These are phyloP conservation scores for Cryphonectria radicalis DNA, from an alignment of 2,329 filamentous ascomycete genomes.

Conservation along the genomic window DNA sequence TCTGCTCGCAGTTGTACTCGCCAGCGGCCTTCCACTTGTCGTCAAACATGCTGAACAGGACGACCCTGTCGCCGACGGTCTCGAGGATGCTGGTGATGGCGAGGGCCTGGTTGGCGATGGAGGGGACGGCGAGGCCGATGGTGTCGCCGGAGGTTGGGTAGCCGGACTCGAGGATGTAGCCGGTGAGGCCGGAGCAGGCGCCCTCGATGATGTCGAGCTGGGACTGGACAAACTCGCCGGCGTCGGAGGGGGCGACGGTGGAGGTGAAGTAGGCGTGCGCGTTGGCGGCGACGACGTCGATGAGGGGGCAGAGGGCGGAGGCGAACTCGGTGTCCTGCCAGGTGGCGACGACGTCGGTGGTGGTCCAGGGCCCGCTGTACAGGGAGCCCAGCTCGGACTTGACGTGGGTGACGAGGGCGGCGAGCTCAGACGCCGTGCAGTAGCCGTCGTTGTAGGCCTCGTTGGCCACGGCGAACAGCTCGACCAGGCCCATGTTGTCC, in stretches of 20 bases:
- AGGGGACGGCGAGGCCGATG: conserved; percentile 76
- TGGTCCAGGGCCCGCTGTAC: conserved; percentile 78
- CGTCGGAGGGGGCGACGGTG: conserved; percentile 62
- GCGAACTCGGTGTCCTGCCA: conserved; percentile 68
- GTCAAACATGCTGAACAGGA: conserved; percentile 81
- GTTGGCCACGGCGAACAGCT: conserved; percentile 86
- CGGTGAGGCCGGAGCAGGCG: conserved; percentile 72
- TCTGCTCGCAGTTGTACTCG: conserved; percentile 74
- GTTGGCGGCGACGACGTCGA: conserved; percentile 85
- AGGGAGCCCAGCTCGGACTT: conserved; percentile 67
- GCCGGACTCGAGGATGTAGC: conserved; percentile 86
- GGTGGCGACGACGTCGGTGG: conserved; percentile 81
- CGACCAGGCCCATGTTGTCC: conserved; percentile 74
- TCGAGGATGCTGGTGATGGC: conserved; percentile 75
- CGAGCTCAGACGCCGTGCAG: conserved; percentile 67
- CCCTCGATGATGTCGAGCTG: conserved; percentile 73
- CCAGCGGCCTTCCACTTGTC: conserved; percentile 82
- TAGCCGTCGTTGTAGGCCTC: conserved; percentile 81
- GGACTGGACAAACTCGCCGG: conserved; percentile 75
- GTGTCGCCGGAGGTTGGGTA: conserved; percentile 75
- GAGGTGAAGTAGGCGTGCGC: conserved; percentile 95
- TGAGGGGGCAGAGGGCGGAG: conserved; percentile 66
- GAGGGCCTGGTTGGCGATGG: conserved; percentile 65
- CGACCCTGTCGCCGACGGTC: conserved; percentile 67
- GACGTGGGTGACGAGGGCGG: conserved; percentile 69